A percentile compares a stretch with the other conserved stretches of the same genome.
Evolutionary conservation across 768 basidiomycete genomes (phyloP).

Genomic region (Floccularia luteovirens): DNA sequence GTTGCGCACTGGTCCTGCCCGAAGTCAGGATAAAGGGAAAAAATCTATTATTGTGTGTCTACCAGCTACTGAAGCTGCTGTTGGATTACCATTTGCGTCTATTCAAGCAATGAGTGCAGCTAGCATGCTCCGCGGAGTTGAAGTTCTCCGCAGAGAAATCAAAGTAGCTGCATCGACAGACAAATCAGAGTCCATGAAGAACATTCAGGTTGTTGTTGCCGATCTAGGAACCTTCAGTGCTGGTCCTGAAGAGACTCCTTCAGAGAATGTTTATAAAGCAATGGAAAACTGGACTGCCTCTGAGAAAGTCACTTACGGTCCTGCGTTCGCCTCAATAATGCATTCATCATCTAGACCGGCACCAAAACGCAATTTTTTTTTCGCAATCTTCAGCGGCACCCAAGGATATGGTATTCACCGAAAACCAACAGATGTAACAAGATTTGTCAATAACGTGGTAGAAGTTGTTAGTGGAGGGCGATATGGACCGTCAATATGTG

Average conservation of each 20-base stretch:
- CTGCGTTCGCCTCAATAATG: constrained; percentile 51
- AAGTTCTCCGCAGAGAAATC: constrained; percentile 71
- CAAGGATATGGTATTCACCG: constrained; percentile 34
- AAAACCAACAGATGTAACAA: constrained; percentile 45
- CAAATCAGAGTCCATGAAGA: constrained; percentile 49
- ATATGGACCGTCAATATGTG: constrained; percentile 32
- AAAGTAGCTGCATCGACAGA: constrained; percentile 47
- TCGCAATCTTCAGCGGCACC: constrained; percentile 27
- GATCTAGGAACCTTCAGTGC: constrained; percentile 62
- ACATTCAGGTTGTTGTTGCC: constrained; percentile 61
- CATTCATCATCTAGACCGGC: constrained; percentile 19
- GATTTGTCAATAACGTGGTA: constrained; percentile 53
- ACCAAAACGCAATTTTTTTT: constrained; percentile 19
- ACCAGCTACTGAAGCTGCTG: constrained; percentile 63
- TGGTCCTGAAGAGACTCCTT: constrained; percentile 14
- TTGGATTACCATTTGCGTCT: constrained; percentile 64
- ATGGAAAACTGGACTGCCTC: constrained; percentile 72
- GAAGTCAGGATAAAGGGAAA: constrained; percentile 40
- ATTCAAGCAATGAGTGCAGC: constrained; percentile 74
- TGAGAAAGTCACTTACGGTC: constrained; percentile 66
- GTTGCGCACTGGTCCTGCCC: constrained; percentile 58
- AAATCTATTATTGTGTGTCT: constrained; percentile 69
- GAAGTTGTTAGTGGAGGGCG: constrained; percentile 53
- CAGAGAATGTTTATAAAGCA: constrained; percentile 33
- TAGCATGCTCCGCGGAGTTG: constrained; percentile 61